Percentiles rank a stretch among this genome's conserved stretches.
phyloP scores from a whole-genome alignment of 345 rosid genomes.

The Passiflora organensis region DNA sequence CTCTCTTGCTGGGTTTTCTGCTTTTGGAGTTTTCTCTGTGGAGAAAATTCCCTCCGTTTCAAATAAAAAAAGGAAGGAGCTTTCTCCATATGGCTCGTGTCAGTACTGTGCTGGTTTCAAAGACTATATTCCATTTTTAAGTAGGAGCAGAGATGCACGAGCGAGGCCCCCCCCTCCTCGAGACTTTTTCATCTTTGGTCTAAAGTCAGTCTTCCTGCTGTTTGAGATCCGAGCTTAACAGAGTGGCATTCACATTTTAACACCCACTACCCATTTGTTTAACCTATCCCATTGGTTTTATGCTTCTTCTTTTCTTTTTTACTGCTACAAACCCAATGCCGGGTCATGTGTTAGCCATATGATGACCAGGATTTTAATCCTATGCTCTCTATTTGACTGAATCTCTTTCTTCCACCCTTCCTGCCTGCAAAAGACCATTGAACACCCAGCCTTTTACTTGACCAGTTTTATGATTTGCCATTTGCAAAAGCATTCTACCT shows the following conservation, averaged over 20 bases:
- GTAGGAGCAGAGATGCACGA: slow-evolving; percentile 13
- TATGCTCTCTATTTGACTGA: slow-evolving; percentile 24
- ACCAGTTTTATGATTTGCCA: too few species aligned
- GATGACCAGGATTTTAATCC: slow-evolving; percentile 10
- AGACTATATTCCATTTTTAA: neutral
- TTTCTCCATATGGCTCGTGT: slow-evolving; percentile 8
- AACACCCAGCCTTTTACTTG: too few species aligned
- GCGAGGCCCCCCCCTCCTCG: slow-evolving; percentile 9
- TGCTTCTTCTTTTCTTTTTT: slow-evolving; percentile 1
- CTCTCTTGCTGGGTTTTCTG: neutral
- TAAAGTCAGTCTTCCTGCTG: slow-evolving; percentile 15
- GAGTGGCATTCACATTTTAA: slow-evolving; percentile 26
- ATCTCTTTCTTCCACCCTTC: slow-evolving; percentile 7
- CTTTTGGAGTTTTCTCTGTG: slow-evolving; percentile 29
- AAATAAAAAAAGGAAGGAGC: neutral
- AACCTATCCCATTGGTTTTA: slow-evolving; percentile 9
- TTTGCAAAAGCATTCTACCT: too few species aligned
- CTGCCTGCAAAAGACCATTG: neutral
- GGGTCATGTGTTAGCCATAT: slow-evolving; percentile 22
- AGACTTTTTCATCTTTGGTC: slow-evolving; percentile 19
- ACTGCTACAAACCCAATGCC: slow-evolving; percentile 27
- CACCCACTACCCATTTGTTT: slow-evolving; percentile 27
- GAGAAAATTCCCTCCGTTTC: neutral
- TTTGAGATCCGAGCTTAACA: slow-evolving; percentile 55
- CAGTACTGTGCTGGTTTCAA: slow-evolving; percentile 15